These are phyloP conservation scores for Ustilago trichophora DNA, from an alignment of 1,284 basidiomycete genomes.

Conservation along the genomic window DNA sequence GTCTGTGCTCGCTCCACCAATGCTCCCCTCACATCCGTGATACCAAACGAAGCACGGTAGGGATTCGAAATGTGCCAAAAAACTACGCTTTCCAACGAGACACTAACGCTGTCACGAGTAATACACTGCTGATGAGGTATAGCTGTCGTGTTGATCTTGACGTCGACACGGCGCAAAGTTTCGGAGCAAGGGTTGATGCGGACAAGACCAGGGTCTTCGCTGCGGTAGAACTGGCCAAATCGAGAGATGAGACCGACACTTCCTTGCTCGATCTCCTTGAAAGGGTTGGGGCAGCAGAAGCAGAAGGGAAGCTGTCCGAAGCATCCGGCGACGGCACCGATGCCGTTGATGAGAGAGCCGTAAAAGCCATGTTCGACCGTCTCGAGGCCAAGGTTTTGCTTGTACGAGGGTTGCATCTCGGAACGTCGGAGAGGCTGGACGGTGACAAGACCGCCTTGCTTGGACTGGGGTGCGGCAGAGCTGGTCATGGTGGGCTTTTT, in stretches of 20 bases:
- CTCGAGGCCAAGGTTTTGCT: constrained; percentile 40
- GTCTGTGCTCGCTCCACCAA: constrained; percentile 94
- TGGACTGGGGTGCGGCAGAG: constrained; percentile 3
- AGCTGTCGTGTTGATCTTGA: constrained; percentile 89
- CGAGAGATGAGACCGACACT: constrained; percentile 87
- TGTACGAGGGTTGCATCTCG: constrained; percentile 69
- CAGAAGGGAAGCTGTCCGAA: constrained; percentile 78
- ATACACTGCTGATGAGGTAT: constrained; percentile 81
- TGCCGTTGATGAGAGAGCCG: constrained; percentile 53
- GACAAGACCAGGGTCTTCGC: constrained; percentile 89
- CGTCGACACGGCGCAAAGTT: constrained; percentile 74
- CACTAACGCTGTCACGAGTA: constrained; percentile 82
- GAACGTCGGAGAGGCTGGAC: constrained; percentile 82
- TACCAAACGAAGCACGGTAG: constrained; percentile 84
- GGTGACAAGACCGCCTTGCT: constrained; percentile 28
- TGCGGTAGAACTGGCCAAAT: constrained; percentile 93
- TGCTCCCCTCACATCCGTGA: constrained; percentile 84
- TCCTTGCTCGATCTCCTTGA: constrained; percentile 81
- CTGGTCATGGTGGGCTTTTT: constrained; percentile 17
- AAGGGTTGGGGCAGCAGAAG: constrained; percentile 75
- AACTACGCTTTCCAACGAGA: constrained; percentile 86
- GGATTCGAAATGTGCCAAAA: constrained; percentile 76
- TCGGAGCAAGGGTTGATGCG: constrained; percentile 94
- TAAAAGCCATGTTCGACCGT: constrained; percentile 54
- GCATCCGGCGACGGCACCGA: constrained; percentile 50